These are phyloP conservation scores for Isabelozyma heimii DNA, from an alignment of 805 yeast genomes.

Conservation along the genomic window DNA sequence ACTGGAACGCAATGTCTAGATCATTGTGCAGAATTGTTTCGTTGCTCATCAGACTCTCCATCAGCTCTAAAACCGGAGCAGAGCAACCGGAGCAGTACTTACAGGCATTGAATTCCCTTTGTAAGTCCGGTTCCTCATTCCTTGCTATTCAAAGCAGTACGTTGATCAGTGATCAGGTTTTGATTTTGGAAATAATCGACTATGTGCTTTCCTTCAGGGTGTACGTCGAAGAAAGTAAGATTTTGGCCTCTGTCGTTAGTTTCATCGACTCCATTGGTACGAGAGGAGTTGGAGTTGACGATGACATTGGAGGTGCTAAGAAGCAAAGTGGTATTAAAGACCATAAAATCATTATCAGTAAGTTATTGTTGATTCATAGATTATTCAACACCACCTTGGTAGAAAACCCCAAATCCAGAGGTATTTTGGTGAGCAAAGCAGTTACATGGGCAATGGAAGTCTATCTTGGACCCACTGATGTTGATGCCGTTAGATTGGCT, in stretches of 20 bases:
- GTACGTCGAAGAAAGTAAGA: constrained; percentile 34
- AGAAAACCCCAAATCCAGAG: constrained; percentile 23
- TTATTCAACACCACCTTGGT: constrained; percentile 41
- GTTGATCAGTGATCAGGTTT: constrained; percentile 60
- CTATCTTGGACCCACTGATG: constrained; percentile 47
- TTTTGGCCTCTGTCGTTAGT: constrained; percentile 40
- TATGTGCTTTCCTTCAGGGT: constrained; percentile 46
- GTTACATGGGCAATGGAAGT: constrained; percentile 61
- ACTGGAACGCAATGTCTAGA: constrained; percentile 64
- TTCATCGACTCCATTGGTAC: constrained; percentile 55
- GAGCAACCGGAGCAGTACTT: constrained; percentile 22
- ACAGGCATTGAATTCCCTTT: constrained; percentile 32
- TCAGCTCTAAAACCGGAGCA: constrained; percentile 18
- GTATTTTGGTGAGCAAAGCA: constrained; percentile 42
- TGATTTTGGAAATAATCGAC: constrained; percentile 59
- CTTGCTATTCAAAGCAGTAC: constrained; percentile 45
- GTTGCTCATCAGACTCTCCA: constrained; percentile 44
- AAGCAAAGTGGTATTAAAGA: constrained; percentile 34
- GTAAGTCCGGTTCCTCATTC: constrained; percentile 41
- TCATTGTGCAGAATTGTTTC: constrained; percentile 61
- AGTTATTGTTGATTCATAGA: constrained; percentile 60
- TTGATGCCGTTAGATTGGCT: constrained; percentile 64
- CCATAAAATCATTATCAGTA: constrained; percentile 53
- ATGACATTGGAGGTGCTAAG: constrained; percentile 18
- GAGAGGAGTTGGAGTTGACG: constrained; percentile 52